phyloP scores from a whole-genome alignment of 345 rosid species.

The Reutealis trisperma region DNA sequence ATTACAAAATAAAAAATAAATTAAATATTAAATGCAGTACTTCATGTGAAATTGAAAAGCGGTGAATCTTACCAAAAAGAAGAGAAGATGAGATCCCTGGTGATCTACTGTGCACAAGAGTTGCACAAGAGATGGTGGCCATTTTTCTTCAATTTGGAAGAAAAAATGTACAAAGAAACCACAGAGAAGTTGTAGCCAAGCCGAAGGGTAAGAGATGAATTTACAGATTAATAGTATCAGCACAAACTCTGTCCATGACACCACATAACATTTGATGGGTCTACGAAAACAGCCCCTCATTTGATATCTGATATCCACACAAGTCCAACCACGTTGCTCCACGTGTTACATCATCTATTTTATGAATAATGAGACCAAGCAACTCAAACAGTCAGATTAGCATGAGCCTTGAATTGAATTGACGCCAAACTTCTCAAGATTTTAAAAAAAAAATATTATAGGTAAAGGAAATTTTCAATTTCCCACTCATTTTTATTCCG shows the following conservation, averaged over 20 bases:
- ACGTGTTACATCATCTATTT: constrained; percentile 55
- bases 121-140: constrained; percentile 55
- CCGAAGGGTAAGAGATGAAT: not conserved
- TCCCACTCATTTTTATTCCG: not conserved
- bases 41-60: not conserved
- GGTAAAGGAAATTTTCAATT: not conserved
- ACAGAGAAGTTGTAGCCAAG: not conserved
- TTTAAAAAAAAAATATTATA: no score
- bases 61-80: constrained; percentile 52
- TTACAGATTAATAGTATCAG: constrained; percentile 9
- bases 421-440: no score
- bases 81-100: constrained; percentile 43
- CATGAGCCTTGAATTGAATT: no score
- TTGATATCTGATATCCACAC: constrained; percentile 57
- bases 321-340: constrained; percentile 52
- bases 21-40: not conserved
- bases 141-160: constrained; percentile 38
- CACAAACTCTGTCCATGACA: constrained; percentile 10
- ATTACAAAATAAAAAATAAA: no score
- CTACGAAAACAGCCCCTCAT: constrained; percentile 26
- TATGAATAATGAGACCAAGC: not conserved
- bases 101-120: constrained; percentile 44
- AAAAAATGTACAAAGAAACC: not conserved
- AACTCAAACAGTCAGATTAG: no score
- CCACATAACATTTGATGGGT: no score